phyloP scores from a whole-genome alignment of 1,284 basidiomycete genomes.

The Pseudozyma hubeiensis region DNA sequence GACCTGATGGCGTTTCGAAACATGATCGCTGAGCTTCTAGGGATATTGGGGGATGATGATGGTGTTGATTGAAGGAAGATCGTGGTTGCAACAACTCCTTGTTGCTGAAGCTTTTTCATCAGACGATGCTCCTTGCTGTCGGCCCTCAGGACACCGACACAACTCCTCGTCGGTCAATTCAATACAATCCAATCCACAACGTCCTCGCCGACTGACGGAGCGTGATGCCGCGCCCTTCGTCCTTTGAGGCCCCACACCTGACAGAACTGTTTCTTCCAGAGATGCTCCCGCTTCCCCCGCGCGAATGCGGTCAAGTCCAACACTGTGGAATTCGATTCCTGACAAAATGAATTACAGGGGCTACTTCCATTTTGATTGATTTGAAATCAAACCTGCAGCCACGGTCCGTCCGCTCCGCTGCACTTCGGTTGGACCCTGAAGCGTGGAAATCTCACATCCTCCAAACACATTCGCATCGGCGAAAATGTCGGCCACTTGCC shows the following conservation, averaged over 20 bases:
- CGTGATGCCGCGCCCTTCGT: too few species aligned
- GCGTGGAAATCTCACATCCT: not conserved
- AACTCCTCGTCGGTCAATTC: not conserved
- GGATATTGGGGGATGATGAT: not conserved
- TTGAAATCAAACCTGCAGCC: too few species aligned
- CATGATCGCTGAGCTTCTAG: constrained; percentile 4
- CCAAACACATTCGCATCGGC: not conserved
- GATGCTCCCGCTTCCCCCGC: not conserved
- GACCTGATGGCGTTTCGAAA: constrained; percentile 18
- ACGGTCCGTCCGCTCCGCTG: not conserved
- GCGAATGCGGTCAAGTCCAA: not conserved
- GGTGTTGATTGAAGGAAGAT: not conserved
- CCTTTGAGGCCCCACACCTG: too few species aligned
- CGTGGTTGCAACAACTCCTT: not conserved
- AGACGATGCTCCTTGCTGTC: not conserved
- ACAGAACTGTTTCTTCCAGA: not conserved
- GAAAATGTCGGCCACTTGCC: too few species aligned
- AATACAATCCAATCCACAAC: not conserved
- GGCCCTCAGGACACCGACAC: not conserved
- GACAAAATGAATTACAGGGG: too few species aligned
- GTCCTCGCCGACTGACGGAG: too few species aligned
- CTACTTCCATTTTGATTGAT: too few species aligned
- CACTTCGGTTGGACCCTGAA: not conserved
- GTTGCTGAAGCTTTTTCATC: too few species aligned
- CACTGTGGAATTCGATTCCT: too few species aligned